A percentile compares a stretch with the other conserved stretches of the same genome.
phyloP scores from a whole-genome alignment of 805 yeast genomes.

The Metschnikowia santaceciliae region DNA sequence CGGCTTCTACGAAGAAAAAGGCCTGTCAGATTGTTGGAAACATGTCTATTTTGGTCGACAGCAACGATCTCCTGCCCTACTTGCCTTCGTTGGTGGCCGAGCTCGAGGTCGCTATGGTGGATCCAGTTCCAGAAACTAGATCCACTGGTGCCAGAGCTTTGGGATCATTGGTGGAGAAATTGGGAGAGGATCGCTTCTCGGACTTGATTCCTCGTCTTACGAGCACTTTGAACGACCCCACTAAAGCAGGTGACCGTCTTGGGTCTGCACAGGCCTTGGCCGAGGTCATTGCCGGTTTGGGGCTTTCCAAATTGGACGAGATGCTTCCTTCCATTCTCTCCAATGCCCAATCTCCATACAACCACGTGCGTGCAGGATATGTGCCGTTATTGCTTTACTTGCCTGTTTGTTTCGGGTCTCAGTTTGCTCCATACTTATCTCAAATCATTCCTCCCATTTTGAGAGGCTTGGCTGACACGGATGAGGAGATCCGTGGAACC shows the following conservation, averaged over 20 bases:
- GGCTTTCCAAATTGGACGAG: conserved; percentile 83
- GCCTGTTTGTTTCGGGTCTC: conserved; percentile 92
- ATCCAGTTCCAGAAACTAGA: conserved; percentile 95
- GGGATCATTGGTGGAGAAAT: conserved; percentile 91
- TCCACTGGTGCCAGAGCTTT: conserved; percentile 97
- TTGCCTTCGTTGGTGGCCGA: conserved; percentile 72
- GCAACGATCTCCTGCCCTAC: conserved; percentile 81
- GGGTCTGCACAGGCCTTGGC: conserved; percentile 97
- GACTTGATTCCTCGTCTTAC: conserved; percentile 78
- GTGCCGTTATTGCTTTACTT: conserved; percentile 84
- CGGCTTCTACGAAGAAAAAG: conserved; percentile 88
- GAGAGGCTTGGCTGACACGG: conserved; percentile 84
- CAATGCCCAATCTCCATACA: conserved; percentile 62
- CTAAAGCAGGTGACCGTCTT: conserved; percentile 82
- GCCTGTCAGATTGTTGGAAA: conserved; percentile 98
- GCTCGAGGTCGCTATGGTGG: conserved; percentile 92
- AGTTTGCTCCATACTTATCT: conserved; percentile 83
- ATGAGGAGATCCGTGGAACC: conserved; percentile 82
- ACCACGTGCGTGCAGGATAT: conserved; percentile 83
- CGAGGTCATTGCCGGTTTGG: conserved; percentile 91
- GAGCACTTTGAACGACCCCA: conserved; percentile 69
- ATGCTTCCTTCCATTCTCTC: conserved; percentile 74
- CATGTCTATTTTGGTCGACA: conserved; percentile 93
- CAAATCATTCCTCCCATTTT: conserved; percentile 89
- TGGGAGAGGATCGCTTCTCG: conserved; percentile 96